These are phyloP conservation scores for Trichoderma simmonsii DNA, from an alignment of 2,329 filamentous ascomycete species.

Conservation along the genomic window DNA sequence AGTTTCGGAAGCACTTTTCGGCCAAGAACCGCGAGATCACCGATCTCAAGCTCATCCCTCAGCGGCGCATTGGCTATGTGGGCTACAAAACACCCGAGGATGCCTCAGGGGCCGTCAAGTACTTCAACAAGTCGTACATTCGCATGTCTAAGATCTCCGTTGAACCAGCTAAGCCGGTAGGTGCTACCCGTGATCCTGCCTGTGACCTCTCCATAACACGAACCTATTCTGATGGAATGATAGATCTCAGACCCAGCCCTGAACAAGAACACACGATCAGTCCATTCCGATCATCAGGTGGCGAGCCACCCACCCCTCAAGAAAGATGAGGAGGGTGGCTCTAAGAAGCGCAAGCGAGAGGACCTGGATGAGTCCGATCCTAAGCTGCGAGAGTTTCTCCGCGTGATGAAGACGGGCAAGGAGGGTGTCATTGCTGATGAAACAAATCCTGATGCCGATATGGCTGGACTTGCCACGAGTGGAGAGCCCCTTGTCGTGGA, in stretches of 20 bases:
- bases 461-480: constrained; percentile 22
- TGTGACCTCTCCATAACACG: constrained; percentile 21
- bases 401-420: constrained; percentile 66
- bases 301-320: constrained; percentile 12
- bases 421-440: constrained; percentile 35
- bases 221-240: constrained; percentile 37
- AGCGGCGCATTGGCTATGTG: constrained; percentile 90
- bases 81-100: constrained; percentile 83
- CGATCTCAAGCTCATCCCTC: constrained; percentile 86
- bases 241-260: constrained; percentile 45
- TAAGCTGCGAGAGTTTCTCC: constrained; percentile 82
- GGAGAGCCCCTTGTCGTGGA: constrained; percentile 42
- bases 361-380: constrained; percentile 62
- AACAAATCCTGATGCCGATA: constrained; percentile 24
- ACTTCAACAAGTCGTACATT: constrained; percentile 94
- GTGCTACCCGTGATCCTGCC: constrained; percentile 25
- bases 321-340: constrained; percentile 34
- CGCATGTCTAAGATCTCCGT: constrained; percentile 93
- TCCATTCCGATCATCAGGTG: constrained; percentile 26
- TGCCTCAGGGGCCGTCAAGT: constrained; percentile 80
- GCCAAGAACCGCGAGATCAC: constrained; percentile 71
- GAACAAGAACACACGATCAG: constrained; percentile 28
- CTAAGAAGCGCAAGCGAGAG: constrained; percentile 67
- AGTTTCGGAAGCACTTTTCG: constrained; percentile 87
- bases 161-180: constrained; percentile 79